phyloP scores from a whole-genome alignment of 805 yeast species.

The Clavispora vitiphila region DNA sequence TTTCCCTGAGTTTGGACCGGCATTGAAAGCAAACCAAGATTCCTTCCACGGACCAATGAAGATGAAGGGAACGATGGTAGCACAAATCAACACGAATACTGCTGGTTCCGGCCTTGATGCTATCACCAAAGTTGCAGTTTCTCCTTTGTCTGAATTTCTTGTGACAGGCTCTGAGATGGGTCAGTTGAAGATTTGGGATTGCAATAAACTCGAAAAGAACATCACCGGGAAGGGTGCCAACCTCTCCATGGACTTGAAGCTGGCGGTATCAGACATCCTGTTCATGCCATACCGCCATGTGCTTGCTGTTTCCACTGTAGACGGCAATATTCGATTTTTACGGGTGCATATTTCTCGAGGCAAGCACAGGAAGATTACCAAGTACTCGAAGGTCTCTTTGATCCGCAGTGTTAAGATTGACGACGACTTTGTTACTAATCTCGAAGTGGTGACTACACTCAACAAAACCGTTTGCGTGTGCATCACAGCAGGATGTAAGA shows the following conservation, averaged over 20 bases:
- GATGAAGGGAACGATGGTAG: constrained; percentile 47
- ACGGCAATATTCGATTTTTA: constrained; percentile 41
- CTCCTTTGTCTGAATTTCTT: constrained; percentile 62
- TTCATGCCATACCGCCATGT: constrained; percentile 54
- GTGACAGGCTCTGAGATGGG: constrained; percentile 80
- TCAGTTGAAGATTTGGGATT: constrained; percentile 72
- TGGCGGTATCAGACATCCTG: constrained; percentile 44
- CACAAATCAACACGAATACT: constrained; percentile 61
- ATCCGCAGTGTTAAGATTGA: constrained; percentile 9
- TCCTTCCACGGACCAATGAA: not conserved
- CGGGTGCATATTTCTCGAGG: constrained; percentile 31
- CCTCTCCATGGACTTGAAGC: constrained; percentile 42
- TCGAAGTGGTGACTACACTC: constrained; percentile 37
- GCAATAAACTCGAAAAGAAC: constrained; percentile 56
- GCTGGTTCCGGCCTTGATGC: constrained; percentile 31
- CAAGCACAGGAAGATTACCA: constrained; percentile 27
- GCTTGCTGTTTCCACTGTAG: constrained; percentile 50
- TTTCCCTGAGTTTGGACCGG: constrained; percentile 62
- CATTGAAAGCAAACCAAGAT: constrained; percentile 5
- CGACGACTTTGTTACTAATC: constrained; percentile 39
- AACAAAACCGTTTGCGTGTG: constrained; percentile 43
- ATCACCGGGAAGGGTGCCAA: constrained; percentile 45
- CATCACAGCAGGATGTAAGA: constrained; percentile 48
- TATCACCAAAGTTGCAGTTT: constrained; percentile 52
- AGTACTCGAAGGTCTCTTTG: constrained; percentile 20